Base-by-base conservation (phyloP, 257 asterid genomes). In the Petrea volubilis region DNA sequence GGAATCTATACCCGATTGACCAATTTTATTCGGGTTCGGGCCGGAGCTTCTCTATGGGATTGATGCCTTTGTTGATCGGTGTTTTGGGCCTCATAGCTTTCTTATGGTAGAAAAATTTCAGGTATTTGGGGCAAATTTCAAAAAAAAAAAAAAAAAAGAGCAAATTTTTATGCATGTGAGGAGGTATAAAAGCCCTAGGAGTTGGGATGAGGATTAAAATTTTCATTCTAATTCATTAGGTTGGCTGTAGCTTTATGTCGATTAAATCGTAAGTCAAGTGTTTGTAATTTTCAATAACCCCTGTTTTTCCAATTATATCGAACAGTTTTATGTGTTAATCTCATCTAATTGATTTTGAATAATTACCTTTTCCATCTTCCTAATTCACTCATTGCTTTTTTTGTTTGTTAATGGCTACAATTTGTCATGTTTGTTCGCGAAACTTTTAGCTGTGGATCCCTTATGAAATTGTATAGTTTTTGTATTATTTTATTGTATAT, bases 1-100 rank as follows among this genome's bases (percentile, higher is more conserved):
- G 95, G 14, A 58, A 79, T 62, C 49, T 92, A 25, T 92, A 91
- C 27, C 97, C 95, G 21, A 74, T 91, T 11, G 84, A 87, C 57
- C 29, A 73, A 2, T 51, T 51, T 46, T 73, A 49, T 40, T 80
- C 86, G 20, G 83, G 86, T 33, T 81, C 84, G 33, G 68, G 75
- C 7, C 78, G 75, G 24, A 20, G 46, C 69, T 36, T 43, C 28
- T 59, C 67, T 4, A 0, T 74, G 23, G 83, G 80, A 3, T 64
- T 71, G 49, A 18, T 60, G 21, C 77, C 78, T 7, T 77, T 76
- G 68, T 76, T 80, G 68, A 78, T 85, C 78, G 28, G 73, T 23
- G 60, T 40, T 18, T 20, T 80, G 14, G 70, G 82, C 65, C 18
- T 80, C 27, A 3, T 80, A 55, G 83, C 82, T 67, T 67, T 70